Evolutionary conservation across 179 eudicot genomes (phyloP).

Genomic region (Monotropa hypopitys): DNA sequence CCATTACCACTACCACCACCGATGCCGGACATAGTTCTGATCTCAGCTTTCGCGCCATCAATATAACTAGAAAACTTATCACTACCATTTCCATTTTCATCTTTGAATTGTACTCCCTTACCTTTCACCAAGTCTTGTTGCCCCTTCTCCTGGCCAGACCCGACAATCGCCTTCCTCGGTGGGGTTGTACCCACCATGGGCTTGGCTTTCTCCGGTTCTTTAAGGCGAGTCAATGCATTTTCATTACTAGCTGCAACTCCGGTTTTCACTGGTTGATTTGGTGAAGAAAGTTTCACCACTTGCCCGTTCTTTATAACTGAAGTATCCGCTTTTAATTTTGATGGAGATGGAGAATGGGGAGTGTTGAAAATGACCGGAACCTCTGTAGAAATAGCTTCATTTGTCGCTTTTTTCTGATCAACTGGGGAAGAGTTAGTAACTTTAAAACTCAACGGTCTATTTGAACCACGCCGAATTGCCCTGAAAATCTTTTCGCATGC

Average conservation of each 20-base stretch:
- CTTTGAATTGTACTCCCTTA: neutral
- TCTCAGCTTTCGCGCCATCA: slow-evolving; percentile 6
- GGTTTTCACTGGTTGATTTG: neutral
- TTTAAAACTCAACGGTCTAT: neutral
- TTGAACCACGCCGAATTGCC: neutral
- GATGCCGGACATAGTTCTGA: slow-evolving; percentile 10
- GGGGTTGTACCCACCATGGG: neutral
- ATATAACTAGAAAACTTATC: slow-evolving; percentile 15
- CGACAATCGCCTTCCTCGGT: neutral
- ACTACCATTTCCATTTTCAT: neutral
- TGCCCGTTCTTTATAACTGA: slow-evolving; percentile 2
- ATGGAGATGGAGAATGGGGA: neutral
- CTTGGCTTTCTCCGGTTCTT: neutral
- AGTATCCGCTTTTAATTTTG: neutral
- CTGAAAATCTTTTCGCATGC: slow-evolving; percentile 1
- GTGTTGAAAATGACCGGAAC: neutral
- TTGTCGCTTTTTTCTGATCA: neutral
- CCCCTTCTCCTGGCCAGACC: neutral
- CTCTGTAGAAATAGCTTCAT: neutral
- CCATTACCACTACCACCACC: neutral
- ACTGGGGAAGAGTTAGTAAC: neutral
- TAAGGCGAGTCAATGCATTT: neutral
- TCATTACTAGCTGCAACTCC: neutral
- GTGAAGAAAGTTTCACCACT: neutral
- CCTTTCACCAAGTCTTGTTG: slow-evolving; percentile 1